Conservation (phyloP, 78 protist genomes). For the Anaeramoeba ignava region DNA sequence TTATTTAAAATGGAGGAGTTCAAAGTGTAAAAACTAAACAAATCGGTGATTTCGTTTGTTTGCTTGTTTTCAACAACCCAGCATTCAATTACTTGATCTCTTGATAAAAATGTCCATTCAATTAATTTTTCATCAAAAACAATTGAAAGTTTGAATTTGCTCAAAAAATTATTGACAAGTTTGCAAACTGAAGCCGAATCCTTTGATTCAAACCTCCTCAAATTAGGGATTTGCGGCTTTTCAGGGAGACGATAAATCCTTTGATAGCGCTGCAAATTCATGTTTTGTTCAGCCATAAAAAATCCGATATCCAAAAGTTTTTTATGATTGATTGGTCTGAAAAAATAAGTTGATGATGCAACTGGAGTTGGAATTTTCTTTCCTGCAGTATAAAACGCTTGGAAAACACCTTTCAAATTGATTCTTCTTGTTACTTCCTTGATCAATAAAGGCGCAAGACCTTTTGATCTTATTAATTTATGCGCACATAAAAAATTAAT, state of each 20-base stretch:
- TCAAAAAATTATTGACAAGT: slow-evolving; percentile 39
- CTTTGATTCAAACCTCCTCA: slow-evolving; percentile 40
- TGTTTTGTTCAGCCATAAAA: slow-evolving; percentile 33
- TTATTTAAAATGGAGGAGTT: slow-evolving; percentile 73
- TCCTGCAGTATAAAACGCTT: slow-evolving; percentile 24
- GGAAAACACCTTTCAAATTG: slow-evolving; percentile 68
- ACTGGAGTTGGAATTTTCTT: background rate
- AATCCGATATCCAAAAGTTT: slow-evolving; percentile 54
- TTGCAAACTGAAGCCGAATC: slow-evolving; percentile 43
- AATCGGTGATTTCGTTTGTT: slow-evolving; percentile 62
- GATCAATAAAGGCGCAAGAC: slow-evolving; percentile 93
- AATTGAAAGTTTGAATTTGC: slow-evolving; percentile 27
- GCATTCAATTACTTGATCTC: slow-evolving; percentile 46
- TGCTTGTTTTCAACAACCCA: slow-evolving; percentile 59
- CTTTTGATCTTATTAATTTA: slow-evolving; percentile 71
- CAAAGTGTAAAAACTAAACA: slow-evolving; percentile 72
- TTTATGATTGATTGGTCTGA: slow-evolving; percentile 68
- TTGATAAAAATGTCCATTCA: slow-evolving; percentile 32
- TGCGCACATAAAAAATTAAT: slow-evolving; percentile 96
- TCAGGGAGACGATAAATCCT: slow-evolving; percentile 15
- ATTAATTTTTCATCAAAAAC: slow-evolving; percentile 60
- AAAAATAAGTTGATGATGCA: background rate
- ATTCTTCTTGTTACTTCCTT: slow-evolving; percentile 91
- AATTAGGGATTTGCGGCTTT: slow-evolving; percentile 10
- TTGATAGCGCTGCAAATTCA: slow-evolving; percentile 37